A percentile compares a stretch with the other conserved stretches of the same genome.
These are phyloP conservation scores for Citrullus mucosospermus DNA, from an alignment of 306 rosid genomes.

Conservation along the genomic window DNA sequence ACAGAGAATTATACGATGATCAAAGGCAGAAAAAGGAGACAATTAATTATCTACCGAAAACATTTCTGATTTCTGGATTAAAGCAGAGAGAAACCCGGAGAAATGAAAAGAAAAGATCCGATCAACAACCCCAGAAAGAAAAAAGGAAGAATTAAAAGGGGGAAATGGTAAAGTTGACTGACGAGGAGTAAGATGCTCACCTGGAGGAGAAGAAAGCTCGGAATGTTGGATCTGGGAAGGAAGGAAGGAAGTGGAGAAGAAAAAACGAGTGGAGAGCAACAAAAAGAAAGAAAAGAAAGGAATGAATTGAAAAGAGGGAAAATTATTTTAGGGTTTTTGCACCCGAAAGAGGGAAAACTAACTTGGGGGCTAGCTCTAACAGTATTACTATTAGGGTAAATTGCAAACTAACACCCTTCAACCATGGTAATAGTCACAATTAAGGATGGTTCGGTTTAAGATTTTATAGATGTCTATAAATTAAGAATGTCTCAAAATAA, in stretches of 20 bases:
- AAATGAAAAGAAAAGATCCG: not conserved
- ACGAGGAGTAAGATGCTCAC: constrained; percentile 17
- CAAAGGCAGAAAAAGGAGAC: not conserved
- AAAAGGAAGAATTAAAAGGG: not conserved
- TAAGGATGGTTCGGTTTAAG: too few relatives aligned
- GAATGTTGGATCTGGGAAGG: constrained; percentile 18
- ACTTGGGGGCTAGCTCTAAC: constrained; percentile 21
- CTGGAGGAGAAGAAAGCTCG: constrained; percentile 6
- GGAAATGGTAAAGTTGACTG: not conserved
- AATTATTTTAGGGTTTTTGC: constrained; percentile 26
- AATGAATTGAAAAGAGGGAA: not conserved
- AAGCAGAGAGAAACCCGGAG: too few relatives aligned
- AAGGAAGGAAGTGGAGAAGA: not conserved
- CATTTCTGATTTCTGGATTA: too few relatives aligned
- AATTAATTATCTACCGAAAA: not conserved
- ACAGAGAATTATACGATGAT: not conserved
- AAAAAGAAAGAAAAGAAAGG: not conserved
- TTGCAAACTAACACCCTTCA: too few relatives aligned
- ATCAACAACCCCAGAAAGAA: not conserved
- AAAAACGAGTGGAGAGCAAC: not conserved
- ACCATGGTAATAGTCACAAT: too few relatives aligned
- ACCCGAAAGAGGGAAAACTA: not conserved
- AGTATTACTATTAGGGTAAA: not conserved
- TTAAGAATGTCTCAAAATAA: too few relatives aligned
- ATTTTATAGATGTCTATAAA: too few relatives aligned